phyloP scores from a whole-genome alignment of 1,284 basidiomycete genomes.

The Microbotryum silenes-acaulis region DNA sequence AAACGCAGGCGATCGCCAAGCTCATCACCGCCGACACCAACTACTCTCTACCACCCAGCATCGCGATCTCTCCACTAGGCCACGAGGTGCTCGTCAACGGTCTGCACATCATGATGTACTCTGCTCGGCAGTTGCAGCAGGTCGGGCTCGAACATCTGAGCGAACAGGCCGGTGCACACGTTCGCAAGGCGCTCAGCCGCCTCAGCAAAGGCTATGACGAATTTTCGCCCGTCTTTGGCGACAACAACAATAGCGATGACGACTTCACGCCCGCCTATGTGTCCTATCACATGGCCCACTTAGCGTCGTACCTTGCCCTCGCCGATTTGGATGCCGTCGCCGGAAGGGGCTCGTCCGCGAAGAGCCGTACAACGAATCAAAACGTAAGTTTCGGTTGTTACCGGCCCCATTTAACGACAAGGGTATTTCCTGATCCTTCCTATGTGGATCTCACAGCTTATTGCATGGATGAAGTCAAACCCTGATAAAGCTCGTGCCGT shows the following conservation, averaged over 20 bases:
- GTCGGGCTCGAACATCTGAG: constrained; percentile 1
- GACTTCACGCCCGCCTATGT: constrained; percentile 6
- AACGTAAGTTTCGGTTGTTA: not conserved
- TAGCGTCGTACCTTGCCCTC: constrained; percentile 4
- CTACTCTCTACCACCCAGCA: not conserved
- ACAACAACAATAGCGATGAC: not conserved
- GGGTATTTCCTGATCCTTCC: not conserved
- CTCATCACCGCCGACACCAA: constrained; percentile 7
- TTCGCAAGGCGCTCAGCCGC: constrained; percentile 10
- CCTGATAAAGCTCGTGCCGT: constrained; percentile 2
- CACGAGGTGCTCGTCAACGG: constrained; percentile 5
- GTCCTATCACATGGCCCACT: constrained; percentile 11
- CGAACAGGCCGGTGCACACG: constrained; percentile 1
- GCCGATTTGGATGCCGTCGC: constrained; percentile 11
- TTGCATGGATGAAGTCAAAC: constrained; percentile 1
- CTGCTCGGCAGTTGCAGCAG: not conserved
- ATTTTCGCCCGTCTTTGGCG: constrained; percentile 5
- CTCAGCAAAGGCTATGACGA: constrained; percentile 8
- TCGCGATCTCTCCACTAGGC: constrained; percentile 2
- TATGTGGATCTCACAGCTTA: not conserved
- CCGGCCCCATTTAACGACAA: no score
- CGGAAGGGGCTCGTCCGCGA: not conserved
- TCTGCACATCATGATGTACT: constrained; percentile 1
- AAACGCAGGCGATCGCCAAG: not conserved
- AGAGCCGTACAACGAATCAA: not conserved